Evolutionary conservation across 2,329 filamentous ascomycete genomes (phyloP).

Genomic region (Berkeleyomyces rouxiae): DNA sequence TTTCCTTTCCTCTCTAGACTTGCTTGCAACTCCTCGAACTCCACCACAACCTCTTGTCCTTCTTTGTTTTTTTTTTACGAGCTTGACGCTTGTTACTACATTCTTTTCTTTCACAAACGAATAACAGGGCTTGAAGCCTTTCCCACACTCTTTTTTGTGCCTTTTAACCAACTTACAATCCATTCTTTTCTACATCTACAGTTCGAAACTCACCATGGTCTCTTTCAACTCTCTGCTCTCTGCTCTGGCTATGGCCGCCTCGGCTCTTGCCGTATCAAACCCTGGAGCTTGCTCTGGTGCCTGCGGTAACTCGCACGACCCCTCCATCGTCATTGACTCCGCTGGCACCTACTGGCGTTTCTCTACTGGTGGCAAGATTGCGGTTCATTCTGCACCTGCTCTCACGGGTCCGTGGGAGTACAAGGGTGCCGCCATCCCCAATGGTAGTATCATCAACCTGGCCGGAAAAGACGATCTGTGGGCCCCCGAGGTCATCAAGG

Average conservation of each 20-base stretch:
- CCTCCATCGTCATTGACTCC: conserved; percentile 23
- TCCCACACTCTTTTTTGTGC: neutral
- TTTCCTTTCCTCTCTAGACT: neutral
- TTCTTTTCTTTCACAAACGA: neutral
- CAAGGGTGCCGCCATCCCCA: conserved; percentile 24
- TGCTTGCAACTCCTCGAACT: neutral
- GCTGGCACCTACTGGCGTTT: conserved; percentile 29
- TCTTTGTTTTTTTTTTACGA: neutral
- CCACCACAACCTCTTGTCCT: neutral
- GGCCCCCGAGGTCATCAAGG: conserved; percentile 22
- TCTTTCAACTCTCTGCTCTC: conserved; percentile 12
- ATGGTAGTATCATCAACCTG: conserved; percentile 25
- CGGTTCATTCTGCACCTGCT: conserved; percentile 23
- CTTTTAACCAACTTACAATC: neutral
- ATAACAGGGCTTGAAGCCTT: neutral
- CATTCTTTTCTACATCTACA: neutral
- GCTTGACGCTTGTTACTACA: neutral
- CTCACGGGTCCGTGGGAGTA: conserved; percentile 28
- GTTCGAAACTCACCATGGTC: neutral
- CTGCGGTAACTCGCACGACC: conserved; percentile 25
- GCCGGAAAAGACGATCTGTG: conserved; percentile 27
- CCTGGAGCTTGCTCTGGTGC: conserved; percentile 24
- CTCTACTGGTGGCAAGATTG: conserved; percentile 25
- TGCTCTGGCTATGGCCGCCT: conserved; percentile 7
- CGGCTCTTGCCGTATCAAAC: conserved; percentile 16